These are phyloP conservation scores for Nicotiana rustica DNA, from an alignment of 305 asterid genomes.

Conservation along the genomic window DNA sequence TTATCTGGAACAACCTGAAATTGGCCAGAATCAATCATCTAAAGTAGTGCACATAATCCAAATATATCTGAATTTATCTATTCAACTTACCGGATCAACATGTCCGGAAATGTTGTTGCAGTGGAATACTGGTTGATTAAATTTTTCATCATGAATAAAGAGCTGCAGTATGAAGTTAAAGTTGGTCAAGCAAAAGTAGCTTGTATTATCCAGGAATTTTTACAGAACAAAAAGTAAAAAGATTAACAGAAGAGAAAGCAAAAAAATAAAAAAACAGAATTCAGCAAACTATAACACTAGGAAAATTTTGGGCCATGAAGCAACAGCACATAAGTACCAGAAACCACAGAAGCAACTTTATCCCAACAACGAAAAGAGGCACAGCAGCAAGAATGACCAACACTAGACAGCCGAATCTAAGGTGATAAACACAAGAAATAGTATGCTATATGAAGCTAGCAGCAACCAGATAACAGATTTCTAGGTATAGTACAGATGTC, in stretches of 20 bases:
- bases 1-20: conserved; percentile 87
- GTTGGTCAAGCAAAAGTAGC: conserved; percentile 27
- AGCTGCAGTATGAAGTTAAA: conserved; percentile 63
- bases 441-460: background rate
- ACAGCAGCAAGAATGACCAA: background rate
- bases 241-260: background rate
- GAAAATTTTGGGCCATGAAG: background rate
- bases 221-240: background rate
- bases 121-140: conserved; percentile 91
- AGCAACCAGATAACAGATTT: background rate
- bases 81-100: conserved; percentile 84
- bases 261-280: background rate
- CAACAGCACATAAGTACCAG: background rate
- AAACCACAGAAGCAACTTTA: background rate
- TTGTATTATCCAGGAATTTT: background rate
- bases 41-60: background rate
- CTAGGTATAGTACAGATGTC: too few species aligned
- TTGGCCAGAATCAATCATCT: conserved; percentile 22
- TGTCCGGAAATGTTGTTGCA: conserved; percentile 92
- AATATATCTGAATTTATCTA: background rate
- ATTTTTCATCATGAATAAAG: conserved; percentile 75
- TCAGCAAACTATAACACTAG: background rate
- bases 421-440: background rate
- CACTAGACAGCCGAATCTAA: background rate
- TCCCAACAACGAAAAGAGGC: background rate